phyloP scores from a whole-genome alignment of 2,329 filamentous ascomycete genomes.

The Microcyclospora pomicola region DNA sequence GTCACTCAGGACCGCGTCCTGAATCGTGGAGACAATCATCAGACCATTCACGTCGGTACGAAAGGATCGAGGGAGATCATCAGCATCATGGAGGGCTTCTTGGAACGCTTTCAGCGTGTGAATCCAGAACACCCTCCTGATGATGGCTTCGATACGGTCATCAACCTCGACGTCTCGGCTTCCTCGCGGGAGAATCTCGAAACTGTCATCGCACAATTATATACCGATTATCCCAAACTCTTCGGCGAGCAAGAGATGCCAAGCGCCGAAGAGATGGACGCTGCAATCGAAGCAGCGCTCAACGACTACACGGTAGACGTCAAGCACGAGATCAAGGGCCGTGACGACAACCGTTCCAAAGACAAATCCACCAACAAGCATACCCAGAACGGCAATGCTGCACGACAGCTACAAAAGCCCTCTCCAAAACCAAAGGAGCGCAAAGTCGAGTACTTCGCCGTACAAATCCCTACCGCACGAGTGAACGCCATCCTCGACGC shows the following conservation, averaged over 20 bases:
- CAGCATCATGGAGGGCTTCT: slow-evolving; percentile 88
- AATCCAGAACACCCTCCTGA: slow-evolving; percentile 58
- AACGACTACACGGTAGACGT: slow-evolving; percentile 64
- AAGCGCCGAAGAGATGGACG: slow-evolving; percentile 58
- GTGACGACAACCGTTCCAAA: slow-evolving; percentile 27
- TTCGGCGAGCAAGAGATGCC: slow-evolving; percentile 52
- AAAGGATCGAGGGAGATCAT: slow-evolving; percentile 61
- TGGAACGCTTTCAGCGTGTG: slow-evolving; percentile 69
- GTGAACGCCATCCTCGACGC: slow-evolving; percentile 50
- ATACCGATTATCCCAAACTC: slow-evolving; percentile 64
- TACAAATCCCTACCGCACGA: slow-evolving; percentile 39
- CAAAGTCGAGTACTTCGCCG: slow-evolving; percentile 51
- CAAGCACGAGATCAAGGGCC: slow-evolving; percentile 57
- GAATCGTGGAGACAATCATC: slow-evolving; percentile 84
- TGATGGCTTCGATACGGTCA: slow-evolving; percentile 65
- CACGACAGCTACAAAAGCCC: slow-evolving; percentile 16
- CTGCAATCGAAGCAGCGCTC: slow-evolving; percentile 61
- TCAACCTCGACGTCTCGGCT: slow-evolving; percentile 65
- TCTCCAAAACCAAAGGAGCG: slow-evolving; percentile 34
- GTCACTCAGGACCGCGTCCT: slow-evolving; percentile 69
- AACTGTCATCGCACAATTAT: slow-evolving; percentile 55
- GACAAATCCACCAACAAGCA: too few species aligned
- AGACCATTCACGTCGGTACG: slow-evolving; percentile 81
- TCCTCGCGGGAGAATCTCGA: slow-evolving; percentile 81
- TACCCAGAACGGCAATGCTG: slow-evolving; percentile 19